Evolutionary conservation across 2,329 filamentous ascomycete species (phyloP), one percentile per base, ranked within the genome.

Genomic region (Albifimbria verrucaria): DNA sequence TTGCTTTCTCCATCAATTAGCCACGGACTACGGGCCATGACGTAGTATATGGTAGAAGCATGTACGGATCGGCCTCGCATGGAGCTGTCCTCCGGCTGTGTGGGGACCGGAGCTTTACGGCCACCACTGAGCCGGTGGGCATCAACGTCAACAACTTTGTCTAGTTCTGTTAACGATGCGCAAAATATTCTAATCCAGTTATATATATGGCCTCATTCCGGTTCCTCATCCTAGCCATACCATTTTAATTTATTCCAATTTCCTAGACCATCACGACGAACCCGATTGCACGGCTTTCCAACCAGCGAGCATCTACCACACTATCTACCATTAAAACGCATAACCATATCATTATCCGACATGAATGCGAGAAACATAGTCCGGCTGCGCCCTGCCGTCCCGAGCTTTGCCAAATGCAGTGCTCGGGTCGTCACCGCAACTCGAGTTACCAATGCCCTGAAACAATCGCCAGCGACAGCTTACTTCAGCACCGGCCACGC

Each of bases 81-180:
- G 32, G 32, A 12, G 32, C 32, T 39, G 18, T n/a, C 32, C 32
- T 39, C 32, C 32, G 44, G 44, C 21, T 12, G 17, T 12, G 44
- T 45, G 42, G 44, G 18, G 44, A 25, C 44, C 44, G 44, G 44
- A 47, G 44, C 44, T 47, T 47, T 47, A 25, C 21, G 21, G 23
- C 44, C 44, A 10, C 6, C 22, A 45, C 15, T 24, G 22, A 26
- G 44, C 20, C 15, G n/a, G 5, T 12, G n/a, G 44, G 25, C 44
- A 23, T 47, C 44, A 46, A 46, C n/a, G 25, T 47, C 21, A 47
- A 25, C 44, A 26, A 25, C 23, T 15, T 4, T 17, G 12, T 24
- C 6, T 25, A 25, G 12, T 21, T 21, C 42, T n/a, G 20, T 22
- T 15, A 43, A 24, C 42, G 18, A 45, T 21, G 42, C 22, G 22